These are phyloP conservation scores for Hypomyces perniciosus DNA, from an alignment of 2,329 filamentous ascomycete species.

Conservation along the genomic window DNA sequence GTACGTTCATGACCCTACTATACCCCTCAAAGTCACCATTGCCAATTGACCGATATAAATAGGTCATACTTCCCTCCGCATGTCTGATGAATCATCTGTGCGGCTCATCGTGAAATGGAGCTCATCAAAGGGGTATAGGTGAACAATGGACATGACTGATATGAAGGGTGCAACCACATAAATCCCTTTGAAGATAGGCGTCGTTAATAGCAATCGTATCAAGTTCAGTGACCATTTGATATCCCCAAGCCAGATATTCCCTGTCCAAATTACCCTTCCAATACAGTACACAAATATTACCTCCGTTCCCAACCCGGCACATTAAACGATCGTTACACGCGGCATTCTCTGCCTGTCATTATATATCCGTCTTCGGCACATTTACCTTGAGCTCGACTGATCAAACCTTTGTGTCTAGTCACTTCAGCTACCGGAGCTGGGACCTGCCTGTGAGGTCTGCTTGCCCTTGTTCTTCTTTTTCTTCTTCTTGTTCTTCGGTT, in stretches of 20 bases:
- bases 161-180: no score
- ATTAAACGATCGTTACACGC: no score
- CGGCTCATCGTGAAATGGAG: no score
- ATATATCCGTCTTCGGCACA: no score
- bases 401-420: neutral
- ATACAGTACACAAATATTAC: neutral
- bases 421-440: conserved; percentile 9
- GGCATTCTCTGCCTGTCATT: no score
- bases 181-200: no score
- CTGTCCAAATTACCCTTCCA: neutral
- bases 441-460: conserved; percentile 6
- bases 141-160: no score
- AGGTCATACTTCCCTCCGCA: neutral
- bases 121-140: no score
- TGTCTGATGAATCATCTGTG: neutral
- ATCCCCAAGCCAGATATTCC: neutral
- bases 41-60: no score
- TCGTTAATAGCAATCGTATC: no score
- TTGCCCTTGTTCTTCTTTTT: conserved; percentile 16
- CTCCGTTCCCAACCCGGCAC: neutral
- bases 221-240: neutral
- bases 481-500: conserved; percentile 11
- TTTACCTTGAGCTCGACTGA: no score
- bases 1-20: conserved; percentile 40
- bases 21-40: neutral